Conservation (phyloP, 257 asterid genomes). For the Eucommia ulmoides region DNA sequence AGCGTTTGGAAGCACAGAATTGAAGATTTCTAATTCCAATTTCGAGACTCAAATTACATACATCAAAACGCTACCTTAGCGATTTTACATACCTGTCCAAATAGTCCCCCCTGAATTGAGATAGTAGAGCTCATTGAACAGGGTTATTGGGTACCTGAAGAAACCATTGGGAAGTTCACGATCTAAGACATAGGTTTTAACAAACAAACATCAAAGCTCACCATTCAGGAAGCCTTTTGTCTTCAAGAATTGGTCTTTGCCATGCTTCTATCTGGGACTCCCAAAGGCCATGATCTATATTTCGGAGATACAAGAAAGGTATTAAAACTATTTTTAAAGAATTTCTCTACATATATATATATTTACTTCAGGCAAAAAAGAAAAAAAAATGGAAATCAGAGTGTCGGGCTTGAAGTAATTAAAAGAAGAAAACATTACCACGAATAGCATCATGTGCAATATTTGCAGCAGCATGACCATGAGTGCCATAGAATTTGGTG, state of each 20-base stretch:
- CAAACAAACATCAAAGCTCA: conserved; percentile 18
- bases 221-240: conserved; percentile 92
- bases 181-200: conserved; percentile 6
- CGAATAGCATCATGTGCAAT: conserved; percentile 77
- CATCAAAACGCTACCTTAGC: no score
- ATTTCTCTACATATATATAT: no score
- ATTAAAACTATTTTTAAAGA: background rate
- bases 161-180: conserved; percentile 12
- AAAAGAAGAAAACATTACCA: no score
- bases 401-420: no score
- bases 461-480: conserved; percentile 51
- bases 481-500: conserved; percentile 64
- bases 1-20: no score
- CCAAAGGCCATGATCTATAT: conserved; percentile 59
- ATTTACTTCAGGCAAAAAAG: no score
- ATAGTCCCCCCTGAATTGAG: conserved; percentile 88
- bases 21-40: no score
- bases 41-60: no score
- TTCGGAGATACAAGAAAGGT: conserved; percentile 1
- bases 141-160: conserved; percentile 85
- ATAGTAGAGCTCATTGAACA: conserved; percentile 93
- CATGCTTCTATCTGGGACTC: conserved; percentile 86
- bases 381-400: no score
- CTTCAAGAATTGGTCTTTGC: conserved; percentile 89
- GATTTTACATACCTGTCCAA: conserved; percentile 70